Percentiles rank a stretch among this genome's conserved stretches.
These are phyloP conservation scores for Pestalotiopsis fici DNA, from an alignment of 2,329 filamentous ascomycete genomes.

Conservation along the genomic window DNA sequence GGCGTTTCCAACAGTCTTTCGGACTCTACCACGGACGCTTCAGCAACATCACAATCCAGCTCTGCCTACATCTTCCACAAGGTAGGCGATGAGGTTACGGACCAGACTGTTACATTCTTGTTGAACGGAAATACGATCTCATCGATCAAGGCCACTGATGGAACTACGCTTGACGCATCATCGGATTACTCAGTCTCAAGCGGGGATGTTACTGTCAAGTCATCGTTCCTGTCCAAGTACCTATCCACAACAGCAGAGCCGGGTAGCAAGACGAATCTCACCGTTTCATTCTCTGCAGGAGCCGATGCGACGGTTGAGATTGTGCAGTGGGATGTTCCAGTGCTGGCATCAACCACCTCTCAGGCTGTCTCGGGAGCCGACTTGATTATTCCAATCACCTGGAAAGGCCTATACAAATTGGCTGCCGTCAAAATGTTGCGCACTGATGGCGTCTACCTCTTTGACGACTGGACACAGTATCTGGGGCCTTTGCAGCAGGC, in stretches of 20 bases:
- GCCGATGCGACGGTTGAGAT: constrained; percentile 47
- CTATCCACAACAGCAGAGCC: constrained; percentile 39
- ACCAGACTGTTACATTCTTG: constrained; percentile 46
- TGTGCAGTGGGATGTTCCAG: constrained; percentile 53
- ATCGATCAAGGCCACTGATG: constrained; percentile 36
- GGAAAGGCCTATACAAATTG: constrained; percentile 48
- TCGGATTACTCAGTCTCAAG: constrained; percentile 49
- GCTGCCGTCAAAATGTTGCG: constrained; percentile 53
- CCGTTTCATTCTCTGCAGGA: constrained; percentile 53
- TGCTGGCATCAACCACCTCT: constrained; percentile 25
- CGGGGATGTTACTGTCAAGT: constrained; percentile 46
- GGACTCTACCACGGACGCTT: constrained; percentile 50
- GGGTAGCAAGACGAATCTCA: constrained; percentile 51
- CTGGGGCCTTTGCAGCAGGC: constrained; percentile 53
- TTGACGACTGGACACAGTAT: constrained; percentile 58
- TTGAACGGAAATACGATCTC: constrained; percentile 56
- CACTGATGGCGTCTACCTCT: constrained; percentile 47
- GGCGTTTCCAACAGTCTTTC: constrained; percentile 50
- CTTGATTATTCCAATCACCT: constrained; percentile 52
- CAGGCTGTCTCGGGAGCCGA: constrained; percentile 27
- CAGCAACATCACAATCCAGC: constrained; percentile 44
- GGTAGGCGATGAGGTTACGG: constrained; percentile 41
- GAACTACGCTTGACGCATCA: constrained; percentile 32
- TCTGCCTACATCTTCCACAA: constrained; percentile 59
- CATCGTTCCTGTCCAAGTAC: constrained; percentile 45